Evolutionary conservation across 345 rosid genomes (phyloP).

Genomic region (Theobroma cacao): DNA sequence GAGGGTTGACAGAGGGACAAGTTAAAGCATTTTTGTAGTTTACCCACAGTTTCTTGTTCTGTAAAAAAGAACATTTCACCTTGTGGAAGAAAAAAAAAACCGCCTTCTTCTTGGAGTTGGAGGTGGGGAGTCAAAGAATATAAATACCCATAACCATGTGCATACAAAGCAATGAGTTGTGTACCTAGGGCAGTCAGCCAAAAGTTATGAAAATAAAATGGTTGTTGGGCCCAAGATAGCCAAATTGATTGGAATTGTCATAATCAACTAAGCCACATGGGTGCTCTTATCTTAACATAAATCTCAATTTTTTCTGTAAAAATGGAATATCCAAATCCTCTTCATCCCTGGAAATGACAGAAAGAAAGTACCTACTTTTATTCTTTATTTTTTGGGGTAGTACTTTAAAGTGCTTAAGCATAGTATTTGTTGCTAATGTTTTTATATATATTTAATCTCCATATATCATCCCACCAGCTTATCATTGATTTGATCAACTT

Average conservation of each 20-base stretch:
- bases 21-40: constrained; percentile 5
- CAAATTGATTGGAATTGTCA: constrained; percentile 15
- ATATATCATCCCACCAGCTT: background rate
- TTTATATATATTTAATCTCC: background rate
- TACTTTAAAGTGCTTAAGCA: constrained; percentile 1
- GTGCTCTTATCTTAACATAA: background rate
- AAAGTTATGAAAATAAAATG: background rate
- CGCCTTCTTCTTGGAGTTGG: background rate
- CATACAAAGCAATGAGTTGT: constrained; percentile 32
- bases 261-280: constrained; percentile 39
- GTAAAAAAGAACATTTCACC: background rate
- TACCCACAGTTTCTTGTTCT: background rate
- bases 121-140: constrained; percentile 21
- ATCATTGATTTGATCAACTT: background rate
- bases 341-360: constrained; percentile 26
- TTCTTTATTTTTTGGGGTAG: constrained; percentile 4
- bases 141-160: constrained; percentile 29
- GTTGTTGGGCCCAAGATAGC: constrained; percentile 31
- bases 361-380: constrained; percentile 26
- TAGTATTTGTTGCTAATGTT: background rate
- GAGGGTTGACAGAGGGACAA: constrained; percentile 1
- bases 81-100: background rate
- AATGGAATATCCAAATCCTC: constrained; percentile 17
- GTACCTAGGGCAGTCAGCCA: constrained; percentile 19
- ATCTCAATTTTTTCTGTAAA: background rate